Base-by-base conservation (phyloP, 768 basidiomycete genomes). In the Amanita rubescens region DNA sequence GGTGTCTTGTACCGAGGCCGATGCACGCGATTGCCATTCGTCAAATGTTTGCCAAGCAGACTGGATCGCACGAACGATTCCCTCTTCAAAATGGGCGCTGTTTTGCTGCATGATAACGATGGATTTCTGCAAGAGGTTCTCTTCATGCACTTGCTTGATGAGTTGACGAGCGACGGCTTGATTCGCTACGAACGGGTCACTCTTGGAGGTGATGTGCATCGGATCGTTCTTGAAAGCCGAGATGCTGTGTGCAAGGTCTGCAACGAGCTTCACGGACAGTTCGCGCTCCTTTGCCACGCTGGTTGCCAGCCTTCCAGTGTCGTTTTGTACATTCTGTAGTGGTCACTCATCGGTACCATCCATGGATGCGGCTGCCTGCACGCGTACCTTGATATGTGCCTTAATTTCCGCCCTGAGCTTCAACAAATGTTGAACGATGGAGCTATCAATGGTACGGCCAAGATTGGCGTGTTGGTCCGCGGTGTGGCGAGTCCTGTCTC, bases 81-180 rank as follows among this genome's bases (percentile, higher is more conserved):
- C 94, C 59, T 92, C 90, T 69, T 98, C 96, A 61, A 99, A 99
- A 65, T 94, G 87, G 19, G 94, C 95, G 14, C 87, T 90, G 66
- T 95, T 95, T 59, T 94, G 93, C 62, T 99, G 95, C 82, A 95
- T 97, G 67, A 99, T 94, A 63, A 99, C 85, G 63, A 97, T 90
- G 2, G 87, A 90, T 67, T 98, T 99, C 71, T 99, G 95, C 12
- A 99, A 82, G 0, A 94, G 84, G 65, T 99, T 99, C 71, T 99
- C 96, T 71, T 96, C 95, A 69, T 93, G 84, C 42, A 97, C 90
- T 71, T 97, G 94, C 60, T 89, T 90, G 58, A 84, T 80, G 14
- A 96, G 81, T 66, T 96, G 93, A 49, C 80, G 84, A 17, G 75
- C 67, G 34, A 95, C 93, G 53, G 80, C 73, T 52, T 75, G 71